Evolutionary conservation across 306 rosid species (phyloP).

Genomic region (Echinosophora koreensis): DNA sequence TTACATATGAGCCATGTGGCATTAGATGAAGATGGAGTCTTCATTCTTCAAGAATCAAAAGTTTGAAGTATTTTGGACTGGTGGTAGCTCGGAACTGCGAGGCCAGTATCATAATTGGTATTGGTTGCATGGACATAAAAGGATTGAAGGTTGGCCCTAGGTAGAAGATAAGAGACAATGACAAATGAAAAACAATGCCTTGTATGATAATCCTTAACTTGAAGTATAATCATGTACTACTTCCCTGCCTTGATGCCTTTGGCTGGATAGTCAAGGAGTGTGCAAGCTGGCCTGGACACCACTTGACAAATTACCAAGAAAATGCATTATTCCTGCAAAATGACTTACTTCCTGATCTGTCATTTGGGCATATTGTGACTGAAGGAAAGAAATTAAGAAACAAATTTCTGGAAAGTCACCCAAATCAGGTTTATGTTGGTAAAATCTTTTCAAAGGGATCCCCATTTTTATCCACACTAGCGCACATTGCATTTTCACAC

Average conservation of each 20-base stretch:
- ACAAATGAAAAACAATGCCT: background rate
- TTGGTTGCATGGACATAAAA: background rate
- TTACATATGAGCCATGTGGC: background rate
- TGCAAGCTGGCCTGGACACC: background rate
- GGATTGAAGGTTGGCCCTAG: background rate
- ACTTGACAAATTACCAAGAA: background rate
- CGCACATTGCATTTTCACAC: background rate
- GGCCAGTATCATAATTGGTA: background rate
- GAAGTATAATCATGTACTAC: no score
- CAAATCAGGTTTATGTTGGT: background rate
- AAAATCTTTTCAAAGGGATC: background rate
- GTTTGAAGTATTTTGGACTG: background rate
- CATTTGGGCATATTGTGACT: background rate
- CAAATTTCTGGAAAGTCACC: background rate
- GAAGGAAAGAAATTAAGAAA: background rate
- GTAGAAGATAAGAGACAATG: background rate
- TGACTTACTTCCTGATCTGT: background rate
- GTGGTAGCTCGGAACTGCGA: background rate
- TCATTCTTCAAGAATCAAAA: background rate
- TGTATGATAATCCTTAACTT: background rate
- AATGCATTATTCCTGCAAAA: background rate
- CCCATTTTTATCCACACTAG: background rate
- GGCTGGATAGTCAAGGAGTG: no score
- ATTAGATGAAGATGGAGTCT: slow-evolving; percentile 15
- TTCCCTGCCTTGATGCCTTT: background rate